Conservation (phyloP, 177 flowering plant genomes). For the Tripterygium wilfordii region DNA sequence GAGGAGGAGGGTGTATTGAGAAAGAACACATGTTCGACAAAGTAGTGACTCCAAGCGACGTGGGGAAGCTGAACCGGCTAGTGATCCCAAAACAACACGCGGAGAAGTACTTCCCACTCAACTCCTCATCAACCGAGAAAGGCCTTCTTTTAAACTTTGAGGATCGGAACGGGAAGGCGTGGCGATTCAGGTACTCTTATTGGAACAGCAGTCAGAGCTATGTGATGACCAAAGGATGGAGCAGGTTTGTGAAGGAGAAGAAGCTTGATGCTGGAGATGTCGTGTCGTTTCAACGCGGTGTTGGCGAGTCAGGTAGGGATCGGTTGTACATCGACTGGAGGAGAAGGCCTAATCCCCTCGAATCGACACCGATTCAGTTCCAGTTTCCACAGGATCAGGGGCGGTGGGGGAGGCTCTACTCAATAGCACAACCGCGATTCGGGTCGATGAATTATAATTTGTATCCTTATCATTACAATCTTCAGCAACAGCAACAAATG, state of each 20-base stretch:
- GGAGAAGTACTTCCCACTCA: conserved; percentile 85
- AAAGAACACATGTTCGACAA: conserved; percentile 95
- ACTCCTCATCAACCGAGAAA: conserved; percentile 61
- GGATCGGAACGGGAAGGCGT: conserved; percentile 71
- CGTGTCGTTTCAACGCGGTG: conserved; percentile 78
- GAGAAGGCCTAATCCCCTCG: conserved; percentile 55
- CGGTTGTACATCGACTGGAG: conserved; percentile 83
- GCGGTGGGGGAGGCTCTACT: conserved; percentile 38
- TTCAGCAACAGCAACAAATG: conserved; percentile 17
- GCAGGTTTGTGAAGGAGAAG: conserved; percentile 93
- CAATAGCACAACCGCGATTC: too few species aligned
- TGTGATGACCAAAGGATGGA: conserved; percentile 99
- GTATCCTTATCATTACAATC: conserved; percentile 1
- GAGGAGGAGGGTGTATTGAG: conserved; percentile 16
- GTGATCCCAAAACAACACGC: conserved; percentile 98
- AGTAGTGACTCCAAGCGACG: conserved; percentile 96
- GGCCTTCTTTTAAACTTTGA: conserved; percentile 82
- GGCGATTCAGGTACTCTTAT: conserved; percentile 91
- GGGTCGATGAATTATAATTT: conserved; percentile 6
- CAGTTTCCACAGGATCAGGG: conserved; percentile 21
- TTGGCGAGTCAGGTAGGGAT: conserved; percentile 41
- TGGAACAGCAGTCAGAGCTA: conserved; percentile 99
- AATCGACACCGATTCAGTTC: too few species aligned
- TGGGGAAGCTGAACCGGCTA: conserved; percentile 84
- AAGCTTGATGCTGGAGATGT: conserved; percentile 89